Base-by-base conservation (phyloP, 2,329 filamentous ascomycete species). In the Neonectria coccinea region DNA sequence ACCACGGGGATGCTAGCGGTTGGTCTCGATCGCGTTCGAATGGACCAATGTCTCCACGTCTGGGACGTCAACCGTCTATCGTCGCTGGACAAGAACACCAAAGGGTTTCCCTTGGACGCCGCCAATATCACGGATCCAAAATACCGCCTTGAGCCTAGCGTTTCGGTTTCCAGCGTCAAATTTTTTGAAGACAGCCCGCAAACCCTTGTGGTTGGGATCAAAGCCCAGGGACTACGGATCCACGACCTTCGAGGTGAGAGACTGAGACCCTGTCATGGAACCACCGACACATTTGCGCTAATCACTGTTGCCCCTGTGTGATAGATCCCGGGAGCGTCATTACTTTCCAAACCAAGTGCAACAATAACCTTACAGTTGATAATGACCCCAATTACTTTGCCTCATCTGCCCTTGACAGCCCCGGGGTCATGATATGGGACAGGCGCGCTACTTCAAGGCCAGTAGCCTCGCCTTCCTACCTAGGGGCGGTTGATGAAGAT, bases 331-430 rank as follows among this genome's bases (percentile, higher is more conserved):
- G 82, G 14, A 81, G 83, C 20, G 84, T 85, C 7, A 81, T 86
- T 52, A 88, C 82, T n/a, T 90, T 89, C 68, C 86, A 86, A 66
- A 91, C 89, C 4, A 88, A 86, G 69, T 89, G 88, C 72, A 90
- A 89, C 76, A 91, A 91, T 70, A 91, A 91, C 68, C 77, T 96
- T 59, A 87, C 92, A 16, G 92, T 96, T 65, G 92, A 96, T 79
- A 92, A 92, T 65, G 91, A 97, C 71, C 88, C 91, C 68, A 94
- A 96, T 71, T 95, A 94, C 77, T 95, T 96, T 79, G 89, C 92
- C 1, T 94, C 92, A 1, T 93, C 92, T 14, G 90, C 91, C 3
- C 81, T 92, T 12, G 91, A 92, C 63, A 89, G 92, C 54, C 90
- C 92, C 0, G 88, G 89, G 8, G 84, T 95, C 56, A 89, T 91